These are phyloP conservation scores for Antitrichia curtipendula DNA, from an alignment of 225 moss, liverwort and hornwort species.

Conservation along the genomic window DNA sequence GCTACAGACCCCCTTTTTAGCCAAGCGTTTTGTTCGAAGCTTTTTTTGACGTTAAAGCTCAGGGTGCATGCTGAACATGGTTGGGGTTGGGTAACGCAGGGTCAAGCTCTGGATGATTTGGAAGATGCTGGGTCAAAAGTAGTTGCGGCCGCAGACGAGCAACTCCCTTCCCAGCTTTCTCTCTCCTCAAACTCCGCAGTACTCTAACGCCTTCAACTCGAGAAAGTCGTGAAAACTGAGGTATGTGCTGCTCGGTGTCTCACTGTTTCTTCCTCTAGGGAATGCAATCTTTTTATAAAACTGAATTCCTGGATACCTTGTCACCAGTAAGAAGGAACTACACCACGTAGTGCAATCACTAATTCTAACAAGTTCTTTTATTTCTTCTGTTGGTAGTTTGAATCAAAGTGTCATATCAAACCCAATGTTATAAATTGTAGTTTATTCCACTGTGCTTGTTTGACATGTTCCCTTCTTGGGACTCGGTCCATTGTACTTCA, in stretches of 20 bases:
- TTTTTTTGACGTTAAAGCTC: neutral
- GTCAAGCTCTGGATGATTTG: neutral
- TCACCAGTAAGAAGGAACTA: neutral
- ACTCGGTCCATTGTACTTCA: neutral
- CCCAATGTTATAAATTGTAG: neutral
- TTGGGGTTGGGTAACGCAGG: neutral
- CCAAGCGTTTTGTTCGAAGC: neutral
- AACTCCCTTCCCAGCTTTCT: conserved; percentile 1
- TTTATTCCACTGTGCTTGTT: neutral
- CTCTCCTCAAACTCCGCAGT: neutral
- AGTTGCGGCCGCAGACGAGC: neutral
- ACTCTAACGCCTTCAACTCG: neutral
- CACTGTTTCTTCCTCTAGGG: neutral
- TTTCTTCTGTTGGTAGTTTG: neutral
- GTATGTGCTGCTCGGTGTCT: neutral
- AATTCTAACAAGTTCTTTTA: neutral
- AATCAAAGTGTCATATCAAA: neutral
- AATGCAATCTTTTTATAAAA: neutral
- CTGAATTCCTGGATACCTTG: neutral
- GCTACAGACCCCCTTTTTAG: neutral
- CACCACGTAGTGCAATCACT: neutral
- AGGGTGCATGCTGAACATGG: neutral
- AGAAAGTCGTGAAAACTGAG: neutral
- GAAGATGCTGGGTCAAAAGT: neutral
- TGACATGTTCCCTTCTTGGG: neutral